Evolutionary conservation across 495 filamentous ascomycete species (phyloP), one percentile per base, ranked within the genome.

Genomic region (Penicillium fimorum): DNA sequence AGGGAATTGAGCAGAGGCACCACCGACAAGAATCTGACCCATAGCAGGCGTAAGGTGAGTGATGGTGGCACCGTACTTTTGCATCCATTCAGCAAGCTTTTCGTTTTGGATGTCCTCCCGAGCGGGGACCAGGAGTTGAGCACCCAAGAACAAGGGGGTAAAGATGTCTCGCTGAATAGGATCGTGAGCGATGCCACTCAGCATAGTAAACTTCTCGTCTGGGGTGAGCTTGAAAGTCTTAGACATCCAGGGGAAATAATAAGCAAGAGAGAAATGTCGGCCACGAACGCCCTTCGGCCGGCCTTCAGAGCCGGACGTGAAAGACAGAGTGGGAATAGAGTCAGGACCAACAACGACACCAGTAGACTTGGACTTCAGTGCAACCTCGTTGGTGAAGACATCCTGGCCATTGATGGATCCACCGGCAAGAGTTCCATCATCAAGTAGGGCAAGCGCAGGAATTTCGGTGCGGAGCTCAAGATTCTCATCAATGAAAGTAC

Each of bases 191-290:
- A 78, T 92, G 29, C 91, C 91, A 41, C 79, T 85, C 13, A 97
- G 77, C 77, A 96, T 88, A 0, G 92, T 92, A 61, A 96, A 97
- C 48, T 82, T 82, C 61, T 90, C 89, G 50, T 90, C 80, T 5
- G 83, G 77, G 1, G 84, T 85, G 13, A 96, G 82, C 30, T 82
- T 71, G 67, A 97, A 97, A 9, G 76, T 82, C 65, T 93, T 76
- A 1, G 87, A 82, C 94, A 98, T 98, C 93, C 92, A 98, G 15
- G 83, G 81, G 65, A 91, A 92, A 70, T 96, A 98, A 62, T 91
- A 88, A 0, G 91, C 83, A 51, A 97, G 70, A 46, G 84, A 88
- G 74, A 87, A 98, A 75, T 98, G 94, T 17, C 93, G 84, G 2
- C 94, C 93, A 45, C 82, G 81, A 11, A 96, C 92, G 58, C 94